Evolutionary conservation across 768 basidiomycete genomes (phyloP).

Genomic region (Termitomyces sp.): DNA sequence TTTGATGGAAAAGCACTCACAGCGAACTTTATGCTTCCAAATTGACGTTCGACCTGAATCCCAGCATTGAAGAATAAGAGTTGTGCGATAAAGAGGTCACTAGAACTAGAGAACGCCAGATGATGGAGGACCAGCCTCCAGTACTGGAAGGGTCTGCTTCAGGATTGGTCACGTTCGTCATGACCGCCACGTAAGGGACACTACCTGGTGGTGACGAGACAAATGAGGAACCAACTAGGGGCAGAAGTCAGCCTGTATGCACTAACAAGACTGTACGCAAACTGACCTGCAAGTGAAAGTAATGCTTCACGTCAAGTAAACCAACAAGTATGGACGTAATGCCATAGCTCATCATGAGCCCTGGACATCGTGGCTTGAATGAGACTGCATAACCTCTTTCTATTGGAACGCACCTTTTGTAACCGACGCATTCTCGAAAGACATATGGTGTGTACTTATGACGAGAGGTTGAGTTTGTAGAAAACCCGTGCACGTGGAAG

Average conservation of each 20-base stretch:
- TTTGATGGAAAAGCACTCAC: constrained; percentile 33
- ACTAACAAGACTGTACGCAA: constrained; percentile 3
- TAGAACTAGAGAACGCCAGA: constrained; percentile 75
- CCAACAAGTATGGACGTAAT: constrained; percentile 69
- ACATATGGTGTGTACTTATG: constrained; percentile 37
- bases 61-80: constrained; percentile 68
- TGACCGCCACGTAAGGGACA: constrained; percentile 9
- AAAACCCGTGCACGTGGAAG: constrained; percentile 6
- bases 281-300: constrained; percentile 76
- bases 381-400: not conserved
- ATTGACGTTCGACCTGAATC: constrained; percentile 74
- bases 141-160: constrained; percentile 50
- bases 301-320: constrained; percentile 83
- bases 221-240: constrained; percentile 79
- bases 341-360: constrained; percentile 69
- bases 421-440: constrained; percentile 79
- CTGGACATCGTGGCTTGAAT: constrained; percentile 30
- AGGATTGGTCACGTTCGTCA: constrained; percentile 21
- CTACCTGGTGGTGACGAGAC: constrained; percentile 84
- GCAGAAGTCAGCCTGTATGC: constrained; percentile 9
- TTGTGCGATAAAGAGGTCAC: constrained; percentile 75
- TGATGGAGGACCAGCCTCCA: constrained; percentile 79
- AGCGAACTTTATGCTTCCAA: constrained; percentile 84
- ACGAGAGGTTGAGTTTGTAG: not conserved
- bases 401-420: constrained; percentile 57